A percentile compares a stretch with the other conserved stretches of the same genome.
phyloP scores from a whole-genome alignment of 2,329 filamentous ascomycete species.

The Ascochyta fabae region DNA sequence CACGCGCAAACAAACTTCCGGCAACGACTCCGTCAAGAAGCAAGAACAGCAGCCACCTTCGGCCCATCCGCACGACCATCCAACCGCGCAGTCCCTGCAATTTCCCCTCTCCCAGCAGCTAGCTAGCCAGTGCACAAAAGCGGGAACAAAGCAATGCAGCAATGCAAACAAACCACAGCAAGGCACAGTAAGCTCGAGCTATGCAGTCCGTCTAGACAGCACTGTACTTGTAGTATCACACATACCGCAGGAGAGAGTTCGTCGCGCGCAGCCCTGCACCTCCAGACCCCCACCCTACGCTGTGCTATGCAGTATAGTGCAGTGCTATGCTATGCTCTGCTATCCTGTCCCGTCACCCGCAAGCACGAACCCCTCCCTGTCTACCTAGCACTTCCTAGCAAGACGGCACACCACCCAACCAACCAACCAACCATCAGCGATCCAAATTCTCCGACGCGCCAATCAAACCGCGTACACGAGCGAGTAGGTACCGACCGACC shows the following conservation, averaged over 20 bases:
- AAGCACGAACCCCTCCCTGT: no score
- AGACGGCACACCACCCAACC: conserved; percentile 2
- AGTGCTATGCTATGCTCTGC: no score
- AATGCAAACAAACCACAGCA: not conserved
- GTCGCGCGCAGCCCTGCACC: no score
- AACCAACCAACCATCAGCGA: conserved; percentile 1
- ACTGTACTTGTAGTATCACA: no score
- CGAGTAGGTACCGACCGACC: no score
- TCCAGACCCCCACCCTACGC: no score
- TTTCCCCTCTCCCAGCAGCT: not conserved
- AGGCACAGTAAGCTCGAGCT: not conserved
- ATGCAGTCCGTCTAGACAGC: no score
- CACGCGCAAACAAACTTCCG: conserved; percentile 11
- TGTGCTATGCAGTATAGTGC: no score
- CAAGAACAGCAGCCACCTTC: not conserved
- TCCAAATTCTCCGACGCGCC: conserved; percentile 27
- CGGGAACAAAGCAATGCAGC: not conserved
- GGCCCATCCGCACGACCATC: not conserved
- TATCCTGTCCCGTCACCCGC: no score
- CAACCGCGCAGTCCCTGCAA: conserved; percentile 4
- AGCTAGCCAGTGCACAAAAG: not conserved
- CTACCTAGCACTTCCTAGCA: no score
- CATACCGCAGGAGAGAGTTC: no score
- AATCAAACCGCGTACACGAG: conserved; percentile 2
- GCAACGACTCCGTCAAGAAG: conserved; percentile 5